phyloP scores from a whole-genome alignment of 2,329 filamentous ascomycete genomes.

The Aspergillus brunneoviolaceus region DNA sequence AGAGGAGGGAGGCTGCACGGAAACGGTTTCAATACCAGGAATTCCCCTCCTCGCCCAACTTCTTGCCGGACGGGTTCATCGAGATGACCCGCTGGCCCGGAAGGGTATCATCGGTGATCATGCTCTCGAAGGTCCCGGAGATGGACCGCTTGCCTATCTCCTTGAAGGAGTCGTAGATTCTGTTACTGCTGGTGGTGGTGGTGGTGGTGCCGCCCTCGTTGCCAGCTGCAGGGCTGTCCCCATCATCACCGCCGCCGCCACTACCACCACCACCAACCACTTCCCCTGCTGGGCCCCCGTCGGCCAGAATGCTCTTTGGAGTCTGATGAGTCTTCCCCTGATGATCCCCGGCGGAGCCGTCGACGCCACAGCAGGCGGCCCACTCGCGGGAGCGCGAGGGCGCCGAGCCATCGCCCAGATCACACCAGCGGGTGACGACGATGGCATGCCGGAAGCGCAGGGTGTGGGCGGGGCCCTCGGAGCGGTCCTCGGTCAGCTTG shows the following conservation, averaged over 20 bases:
- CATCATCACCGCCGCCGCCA: too few species aligned
- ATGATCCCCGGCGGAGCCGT: conserved; percentile 18
- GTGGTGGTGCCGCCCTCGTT: too few species aligned
- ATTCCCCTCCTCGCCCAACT: conserved; percentile 55
- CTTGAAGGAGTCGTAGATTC: conserved; percentile 54
- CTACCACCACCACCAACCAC: too few species aligned
- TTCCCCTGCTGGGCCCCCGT: too few species aligned
- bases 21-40: conserved; percentile 53
- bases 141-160: conserved; percentile 56
- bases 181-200: too few species aligned
- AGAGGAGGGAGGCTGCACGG: too few species aligned
- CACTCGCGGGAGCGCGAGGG: conserved; percentile 53
- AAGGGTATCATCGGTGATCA: conserved; percentile 53
- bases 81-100: conserved; percentile 59
- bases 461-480: conserved; percentile 35
- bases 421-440: conserved; percentile 61
- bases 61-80: conserved; percentile 58
- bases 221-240: too few species aligned
- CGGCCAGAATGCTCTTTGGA: too few species aligned
- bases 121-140: conserved; percentile 59
- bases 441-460: conserved; percentile 58
- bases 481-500: conserved; percentile 57
- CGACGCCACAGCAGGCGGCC: conserved; percentile 54
- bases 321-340: too few species aligned
- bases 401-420: conserved; percentile 56